Percentiles rank a stretch among this genome's conserved stretches.
Conservation (phyloP, 2,329 filamentous ascomycete species). For the Grosmannia clavigera region DNA sequence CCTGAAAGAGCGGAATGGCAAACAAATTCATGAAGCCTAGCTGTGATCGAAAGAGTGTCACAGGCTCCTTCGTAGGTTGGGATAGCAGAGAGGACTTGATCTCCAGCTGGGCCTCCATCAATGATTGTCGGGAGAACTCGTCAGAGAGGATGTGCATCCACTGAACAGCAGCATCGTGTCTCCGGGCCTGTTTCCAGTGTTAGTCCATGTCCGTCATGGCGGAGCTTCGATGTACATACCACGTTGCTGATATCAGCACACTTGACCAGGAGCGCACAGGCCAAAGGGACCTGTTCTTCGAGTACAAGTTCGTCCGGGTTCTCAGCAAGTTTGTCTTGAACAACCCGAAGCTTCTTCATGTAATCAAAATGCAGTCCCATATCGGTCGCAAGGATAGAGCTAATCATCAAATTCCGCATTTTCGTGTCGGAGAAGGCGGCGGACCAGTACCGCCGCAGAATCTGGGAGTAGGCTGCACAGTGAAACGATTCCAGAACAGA, state of each 20-base stretch:
- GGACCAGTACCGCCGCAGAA: constrained; percentile 86
- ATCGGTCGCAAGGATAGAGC: constrained; percentile 92
- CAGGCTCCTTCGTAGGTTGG: constrained; percentile 67
- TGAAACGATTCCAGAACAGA: constrained; percentile 97
- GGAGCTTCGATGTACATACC: constrained; percentile 40
- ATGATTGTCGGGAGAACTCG: constrained; percentile 85
- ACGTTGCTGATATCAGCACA: constrained; percentile 99
- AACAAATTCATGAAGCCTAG: constrained; percentile 96
- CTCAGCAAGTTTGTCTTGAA: constrained; percentile 65
- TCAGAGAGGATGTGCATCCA: constrained; percentile 95
- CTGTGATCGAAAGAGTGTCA: constrained; percentile 76
- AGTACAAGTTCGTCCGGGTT: constrained; percentile 67
- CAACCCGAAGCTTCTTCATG: constrained; percentile 73
- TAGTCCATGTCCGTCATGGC: not conserved
- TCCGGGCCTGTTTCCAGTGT: constrained; percentile 52
- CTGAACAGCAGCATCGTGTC: constrained; percentile 66
- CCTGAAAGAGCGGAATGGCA: constrained; percentile 81
- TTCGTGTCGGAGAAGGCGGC: constrained; percentile 63
- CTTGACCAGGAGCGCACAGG: constrained; percentile 91
- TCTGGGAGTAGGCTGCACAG: constrained; percentile 92
- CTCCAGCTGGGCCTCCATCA: constrained; percentile 78
- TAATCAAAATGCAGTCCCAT: constrained; percentile 97
- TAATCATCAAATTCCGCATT: constrained; percentile 87
- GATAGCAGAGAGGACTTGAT: constrained; percentile 83
- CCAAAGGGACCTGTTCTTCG: constrained; percentile 64